phyloP scores from a whole-genome alignment of 805 yeast genomes.

The Zygosaccharomyces bailii region DNA sequence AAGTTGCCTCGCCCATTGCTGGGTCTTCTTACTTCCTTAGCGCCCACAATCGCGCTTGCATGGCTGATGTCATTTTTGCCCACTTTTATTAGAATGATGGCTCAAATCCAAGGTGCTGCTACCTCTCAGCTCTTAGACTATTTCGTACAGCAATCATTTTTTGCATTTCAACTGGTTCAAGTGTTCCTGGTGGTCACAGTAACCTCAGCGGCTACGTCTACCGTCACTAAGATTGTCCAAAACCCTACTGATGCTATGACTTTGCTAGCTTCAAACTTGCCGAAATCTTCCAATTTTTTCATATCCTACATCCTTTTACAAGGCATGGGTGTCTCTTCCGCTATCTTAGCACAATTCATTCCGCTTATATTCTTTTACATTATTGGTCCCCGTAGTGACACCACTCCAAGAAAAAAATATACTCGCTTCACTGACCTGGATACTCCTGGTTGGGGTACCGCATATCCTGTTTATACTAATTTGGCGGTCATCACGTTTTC shows the following conservation, averaged over 20 bases:
- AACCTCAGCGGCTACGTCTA: constrained; percentile 67
- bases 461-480: constrained; percentile 71
- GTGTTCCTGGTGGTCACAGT: constrained; percentile 68
- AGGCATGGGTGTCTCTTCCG: constrained; percentile 64
- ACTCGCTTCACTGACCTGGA: constrained; percentile 53
- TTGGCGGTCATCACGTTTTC: constrained; percentile 66
- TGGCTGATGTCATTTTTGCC: constrained; percentile 66
- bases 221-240: constrained; percentile 57
- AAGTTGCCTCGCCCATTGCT: constrained; percentile 50
- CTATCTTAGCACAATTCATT: constrained; percentile 59
- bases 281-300: constrained; percentile 70
- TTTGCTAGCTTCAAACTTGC: constrained; percentile 62
- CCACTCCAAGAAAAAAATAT: constrained; percentile 66
- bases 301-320: constrained; percentile 65
- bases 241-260: constrained; percentile 56
- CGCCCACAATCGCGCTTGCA: constrained; percentile 65
- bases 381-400: constrained; percentile 54
- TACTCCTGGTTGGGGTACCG: constrained; percentile 65
- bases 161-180: constrained; percentile 67
- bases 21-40: constrained; percentile 64
- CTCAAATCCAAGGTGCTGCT: constrained; percentile 54
- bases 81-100: constrained; percentile 60
- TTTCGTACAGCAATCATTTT: constrained; percentile 64
- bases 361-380: constrained; percentile 57
- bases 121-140: constrained; percentile 57